A percentile compares a stretch with the other conserved stretches of the same genome.
phyloP scores from a whole-genome alignment of 495 filamentous ascomycete genomes.

The Lepraria neglecta region DNA sequence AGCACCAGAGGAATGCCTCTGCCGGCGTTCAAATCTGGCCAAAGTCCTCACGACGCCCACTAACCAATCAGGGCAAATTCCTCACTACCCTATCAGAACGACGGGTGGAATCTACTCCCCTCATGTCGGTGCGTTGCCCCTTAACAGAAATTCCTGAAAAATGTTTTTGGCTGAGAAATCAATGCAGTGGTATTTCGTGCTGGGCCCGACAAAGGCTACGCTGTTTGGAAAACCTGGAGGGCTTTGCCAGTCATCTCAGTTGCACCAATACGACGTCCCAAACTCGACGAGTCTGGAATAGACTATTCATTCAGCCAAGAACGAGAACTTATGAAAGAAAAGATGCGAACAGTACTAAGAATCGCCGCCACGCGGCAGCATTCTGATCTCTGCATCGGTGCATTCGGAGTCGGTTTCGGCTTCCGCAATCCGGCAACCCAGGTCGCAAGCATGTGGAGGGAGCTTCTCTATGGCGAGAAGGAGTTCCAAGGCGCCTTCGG shows the following conservation, averaged over 20 bases:
- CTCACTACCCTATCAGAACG: slow-evolving; percentile 62
- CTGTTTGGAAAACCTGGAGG: slow-evolving; percentile 38
- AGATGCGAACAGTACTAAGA: slow-evolving; percentile 60
- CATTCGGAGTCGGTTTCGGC: slow-evolving; percentile 63
- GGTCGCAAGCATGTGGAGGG: slow-evolving; percentile 62
- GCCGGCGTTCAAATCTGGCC: slow-evolving; percentile 63
- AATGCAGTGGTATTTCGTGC: slow-evolving; percentile 46
- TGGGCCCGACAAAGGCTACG: slow-evolving; percentile 42
- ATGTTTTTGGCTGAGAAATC: slow-evolving; percentile 4
- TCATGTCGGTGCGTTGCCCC: slow-evolving; percentile 49
- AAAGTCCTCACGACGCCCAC: slow-evolving; percentile 53
- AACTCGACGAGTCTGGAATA: slow-evolving; percentile 56
- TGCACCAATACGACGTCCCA: slow-evolving; percentile 61
- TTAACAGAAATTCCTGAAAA: neutral
- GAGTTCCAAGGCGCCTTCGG: slow-evolving; percentile 63
- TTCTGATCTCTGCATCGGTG: slow-evolving; percentile 56
- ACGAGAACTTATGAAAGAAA: slow-evolving; percentile 61
- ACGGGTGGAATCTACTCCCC: slow-evolving; percentile 62
- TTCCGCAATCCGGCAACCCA: slow-evolving; percentile 63
- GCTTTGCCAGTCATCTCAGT: slow-evolving; percentile 63
- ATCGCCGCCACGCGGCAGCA: slow-evolving; percentile 58
- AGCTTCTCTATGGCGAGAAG: slow-evolving; percentile 55
- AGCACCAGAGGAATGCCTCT: slow-evolving; percentile 66
- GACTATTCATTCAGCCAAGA: slow-evolving; percentile 64
- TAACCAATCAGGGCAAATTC: slow-evolving; percentile 32